Conservation (phyloP, 331 rosid species). For the Telfairia occidentalis region DNA sequence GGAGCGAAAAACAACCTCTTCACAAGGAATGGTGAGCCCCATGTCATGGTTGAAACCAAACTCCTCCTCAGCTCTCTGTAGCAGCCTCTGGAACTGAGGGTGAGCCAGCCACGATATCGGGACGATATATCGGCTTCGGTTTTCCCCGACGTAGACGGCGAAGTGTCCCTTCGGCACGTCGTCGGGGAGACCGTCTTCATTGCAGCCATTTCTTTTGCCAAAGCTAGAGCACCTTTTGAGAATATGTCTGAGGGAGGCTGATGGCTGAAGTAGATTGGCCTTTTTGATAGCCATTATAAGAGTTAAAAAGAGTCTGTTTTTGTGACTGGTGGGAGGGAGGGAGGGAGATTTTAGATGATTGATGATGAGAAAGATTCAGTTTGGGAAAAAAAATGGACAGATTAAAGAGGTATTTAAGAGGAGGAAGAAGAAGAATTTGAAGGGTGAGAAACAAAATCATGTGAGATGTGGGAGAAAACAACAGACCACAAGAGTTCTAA, state of each 20-base stretch:
- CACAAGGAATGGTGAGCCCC: constrained; percentile 86
- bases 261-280: constrained; percentile 48
- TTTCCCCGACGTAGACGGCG: constrained; percentile 78
- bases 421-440: constrained; percentile 14
- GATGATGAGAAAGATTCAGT: constrained; percentile 1
- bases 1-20: constrained; percentile 54
- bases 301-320: neutral
- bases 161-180: constrained; percentile 91
- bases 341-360: neutral
- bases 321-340: constrained; percentile 13
- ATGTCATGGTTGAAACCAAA: constrained; percentile 72
- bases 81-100: constrained; percentile 62
- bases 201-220: constrained; percentile 50
- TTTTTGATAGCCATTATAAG: constrained; percentile 41
- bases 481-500: constrained; percentile 22
- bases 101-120: constrained; percentile 73
- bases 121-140: constrained; percentile 61
- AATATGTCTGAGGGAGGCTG: constrained; percentile 50
- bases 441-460: constrained; percentile 36
- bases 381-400: constrained; percentile 4
- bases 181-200: constrained; percentile 38
- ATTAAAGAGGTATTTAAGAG: constrained; percentile 34
- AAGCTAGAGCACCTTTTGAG: constrained; percentile 63
- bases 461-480: constrained; percentile 58
- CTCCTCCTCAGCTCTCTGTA: constrained; percentile 82